Evolutionary conservation across 2,329 filamentous ascomycete genomes (phyloP).

Genomic region (Monilinia laxa): DNA sequence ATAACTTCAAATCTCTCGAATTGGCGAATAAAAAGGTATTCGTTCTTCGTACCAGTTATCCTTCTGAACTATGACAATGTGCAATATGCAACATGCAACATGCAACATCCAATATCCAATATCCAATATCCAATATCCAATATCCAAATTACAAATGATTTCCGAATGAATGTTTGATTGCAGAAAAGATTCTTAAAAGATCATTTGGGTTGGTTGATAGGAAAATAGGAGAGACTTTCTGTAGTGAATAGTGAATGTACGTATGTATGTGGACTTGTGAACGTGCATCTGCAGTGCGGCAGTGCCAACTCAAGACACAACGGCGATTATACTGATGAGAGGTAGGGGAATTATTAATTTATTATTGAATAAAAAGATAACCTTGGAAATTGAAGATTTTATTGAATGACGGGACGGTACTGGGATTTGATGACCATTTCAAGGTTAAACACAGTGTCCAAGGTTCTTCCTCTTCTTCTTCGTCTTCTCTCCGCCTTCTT

Average conservation of each 20-base stretch:
- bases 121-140: neutral
- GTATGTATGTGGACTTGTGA: slow-evolving; percentile 24
- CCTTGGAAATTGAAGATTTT: too few relatives aligned
- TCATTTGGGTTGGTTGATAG: slow-evolving; percentile 9
- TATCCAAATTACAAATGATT: neutral
- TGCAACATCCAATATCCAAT: neutral
- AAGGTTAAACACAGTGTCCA: neutral
- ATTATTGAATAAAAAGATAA: too few relatives aligned
- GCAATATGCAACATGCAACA: neutral
- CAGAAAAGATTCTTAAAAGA: neutral
- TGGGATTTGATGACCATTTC: neutral
- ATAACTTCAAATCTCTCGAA: neutral
- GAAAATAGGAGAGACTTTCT: slow-evolving; percentile 21
- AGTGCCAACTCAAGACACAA: slow-evolving; percentile 17
- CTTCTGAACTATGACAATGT: neutral
- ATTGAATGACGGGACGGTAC: neutral
- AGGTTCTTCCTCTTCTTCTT: too few relatives aligned
- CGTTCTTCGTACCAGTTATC: neutral
- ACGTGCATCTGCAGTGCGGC: slow-evolving; percentile 26
- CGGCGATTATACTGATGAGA: neutral
- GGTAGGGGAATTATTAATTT: too few relatives aligned
- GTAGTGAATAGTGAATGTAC: slow-evolving; percentile 9
- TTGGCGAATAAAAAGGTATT: neutral
- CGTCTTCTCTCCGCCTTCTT: neutral
- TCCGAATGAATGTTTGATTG: neutral